Conservation (phyloP, 2,329 filamentous ascomycete species). For the Xylariales sp. region DNA sequence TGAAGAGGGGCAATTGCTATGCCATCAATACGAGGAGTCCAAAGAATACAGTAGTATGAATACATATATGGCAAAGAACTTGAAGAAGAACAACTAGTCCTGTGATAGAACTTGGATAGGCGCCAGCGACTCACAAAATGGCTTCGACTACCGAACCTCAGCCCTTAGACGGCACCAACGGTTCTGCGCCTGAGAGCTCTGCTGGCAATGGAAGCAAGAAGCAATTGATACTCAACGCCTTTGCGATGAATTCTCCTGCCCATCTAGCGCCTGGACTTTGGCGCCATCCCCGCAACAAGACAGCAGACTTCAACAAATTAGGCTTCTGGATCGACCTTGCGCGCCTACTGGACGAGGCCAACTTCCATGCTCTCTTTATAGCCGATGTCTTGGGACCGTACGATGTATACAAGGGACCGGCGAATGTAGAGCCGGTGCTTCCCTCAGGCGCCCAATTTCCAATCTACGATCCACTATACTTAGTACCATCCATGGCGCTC, state of each 20-base stretch:
- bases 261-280: constrained; percentile 62
- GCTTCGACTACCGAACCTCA: neutral
- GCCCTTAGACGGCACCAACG: neutral
- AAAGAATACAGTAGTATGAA: too few relatives aligned
- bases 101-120: too few relatives aligned
- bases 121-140: too few relatives aligned
- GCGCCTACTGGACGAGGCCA: constrained; percentile 54
- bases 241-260: constrained; percentile 61
- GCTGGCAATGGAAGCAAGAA: constrained; percentile 34
- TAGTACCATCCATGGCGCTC: constrained; percentile 60
- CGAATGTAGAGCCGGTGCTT: constrained; percentile 43
- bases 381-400: constrained; percentile 61
- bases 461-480: constrained; percentile 53
- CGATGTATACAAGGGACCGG: constrained; percentile 51
- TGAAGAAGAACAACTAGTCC: too few relatives aligned
- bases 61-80: too few relatives aligned
- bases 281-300: constrained; percentile 58
- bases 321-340: constrained; percentile 61
- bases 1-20: too few relatives aligned
- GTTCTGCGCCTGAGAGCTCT: neutral
- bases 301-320: constrained; percentile 53
- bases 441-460: constrained; percentile 59
- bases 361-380: constrained; percentile 60
- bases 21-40: too few relatives aligned
- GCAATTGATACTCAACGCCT: constrained; percentile 57